Base-by-base conservation (phyloP, 1,284 basidiomycete species). In the Inonotus obliquus region DNA sequence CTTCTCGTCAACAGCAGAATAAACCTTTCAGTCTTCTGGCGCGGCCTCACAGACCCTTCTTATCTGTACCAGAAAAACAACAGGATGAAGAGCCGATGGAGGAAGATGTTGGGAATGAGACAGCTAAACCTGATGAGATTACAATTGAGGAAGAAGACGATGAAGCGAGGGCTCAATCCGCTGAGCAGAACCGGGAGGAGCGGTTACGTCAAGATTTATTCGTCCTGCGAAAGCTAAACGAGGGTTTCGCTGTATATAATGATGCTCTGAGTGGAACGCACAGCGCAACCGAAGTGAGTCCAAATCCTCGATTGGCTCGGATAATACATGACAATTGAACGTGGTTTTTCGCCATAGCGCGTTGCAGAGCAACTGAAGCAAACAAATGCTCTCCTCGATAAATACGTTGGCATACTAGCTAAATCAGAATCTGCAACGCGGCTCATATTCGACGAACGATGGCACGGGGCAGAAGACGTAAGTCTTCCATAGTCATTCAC, bases 391-490 rank as follows among this genome's bases (percentile, higher is more conserved):
- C 73, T 91, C 60, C 74, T 92, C 60, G 83, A 89, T 71, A 87
- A 84, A 77, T 91, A 91, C 68, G 80, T 87, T 48, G 75, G 73
- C 47, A 81, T 90, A 55, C 75, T 92, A n/a, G 80, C 81, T 2
- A 84, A 81, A 69, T 87, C 88, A 0, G 89, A 91, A 69, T 78
- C 81, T 9, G 78, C 81, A 63, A 76, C 86, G 1, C 81, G 79
- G 37, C 71, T 91, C 60, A 82, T 91, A 27, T 84, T 90, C 65
- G 89, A 91, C 69, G 85, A 90, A 64, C 75, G 81, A 62, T 91
- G 87, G 86, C 74, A 81, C 61, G 89, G 89, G 2, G 86, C 83
- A 51, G 84, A 87, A 63, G 81, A 76, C 54, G 89, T 89, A 69
- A 72, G 84, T 71, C 25, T 49, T 52, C 19, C 55, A 25, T 44